Percentiles rank a stretch among this genome's conserved stretches.
Evolutionary conservation across 495 filamentous ascomycete species (phyloP).

Genomic region (Neurospora terricola): DNA sequence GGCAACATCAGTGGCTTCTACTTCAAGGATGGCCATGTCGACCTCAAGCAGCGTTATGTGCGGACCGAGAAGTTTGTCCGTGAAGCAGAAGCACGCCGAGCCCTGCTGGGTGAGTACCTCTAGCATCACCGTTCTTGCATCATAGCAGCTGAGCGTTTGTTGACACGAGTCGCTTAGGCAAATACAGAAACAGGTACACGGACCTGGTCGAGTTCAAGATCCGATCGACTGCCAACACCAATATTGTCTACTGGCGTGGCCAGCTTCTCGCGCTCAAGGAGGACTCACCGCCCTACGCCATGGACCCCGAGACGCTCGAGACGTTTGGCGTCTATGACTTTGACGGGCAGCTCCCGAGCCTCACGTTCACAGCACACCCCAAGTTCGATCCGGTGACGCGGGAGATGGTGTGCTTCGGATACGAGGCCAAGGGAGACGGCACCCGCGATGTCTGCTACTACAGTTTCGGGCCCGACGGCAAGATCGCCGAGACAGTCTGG

Average conservation of each 20-base stretch:
- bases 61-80: slow-evolving; percentile 35
- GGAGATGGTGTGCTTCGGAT: slow-evolving; percentile 43
- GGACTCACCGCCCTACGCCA: slow-evolving; percentile 37
- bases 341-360: slow-evolving; percentile 40
- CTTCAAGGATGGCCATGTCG: slow-evolving; percentile 34
- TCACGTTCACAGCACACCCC: slow-evolving; percentile 48
- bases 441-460: slow-evolving; percentile 34
- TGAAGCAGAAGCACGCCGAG: slow-evolving; percentile 29
- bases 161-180: slow-evolving; percentile 8
- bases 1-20: slow-evolving; percentile 37
- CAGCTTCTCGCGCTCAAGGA: slow-evolving; percentile 42
- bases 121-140: background rate
- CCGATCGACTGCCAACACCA: slow-evolving; percentile 40
- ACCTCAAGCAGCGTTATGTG: slow-evolving; percentile 40
- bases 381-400: slow-evolving; percentile 45
- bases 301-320: slow-evolving; percentile 42
- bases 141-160: background rate
- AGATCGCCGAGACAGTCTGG: slow-evolving; percentile 30
- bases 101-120: slow-evolving; percentile 26
- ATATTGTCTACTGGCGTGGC: slow-evolving; percentile 37
- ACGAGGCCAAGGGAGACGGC: slow-evolving; percentile 36
- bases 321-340: slow-evolving; percentile 40
- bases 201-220: slow-evolving; percentile 35
- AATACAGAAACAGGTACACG: slow-evolving; percentile 42
- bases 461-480: slow-evolving; percentile 28